Conservation (phyloP, 176 grass and related monocot species). For the Bromus sterilis region DNA sequence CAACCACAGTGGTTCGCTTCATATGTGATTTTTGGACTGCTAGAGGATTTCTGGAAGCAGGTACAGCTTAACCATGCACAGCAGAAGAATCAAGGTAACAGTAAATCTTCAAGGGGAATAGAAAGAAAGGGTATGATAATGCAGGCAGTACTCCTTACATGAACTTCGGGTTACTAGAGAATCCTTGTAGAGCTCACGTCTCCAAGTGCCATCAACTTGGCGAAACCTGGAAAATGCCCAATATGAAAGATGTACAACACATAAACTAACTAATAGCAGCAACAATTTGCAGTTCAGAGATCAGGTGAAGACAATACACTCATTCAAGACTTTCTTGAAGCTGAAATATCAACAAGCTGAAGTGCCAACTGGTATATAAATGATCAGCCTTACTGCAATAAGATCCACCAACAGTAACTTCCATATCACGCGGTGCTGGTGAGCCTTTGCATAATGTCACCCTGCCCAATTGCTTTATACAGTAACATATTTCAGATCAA, state of each 20-base stretch:
- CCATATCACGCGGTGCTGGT: background rate
- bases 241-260: background rate
- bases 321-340: background rate
- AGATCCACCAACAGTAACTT: background rate
- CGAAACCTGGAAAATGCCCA: slow-evolving; percentile 27
- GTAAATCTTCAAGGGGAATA: background rate
- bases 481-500: background rate
- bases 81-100: slow-evolving; percentile 11
- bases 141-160: slow-evolving; percentile 18
- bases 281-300: background rate
- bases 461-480: background rate
- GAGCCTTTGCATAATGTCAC: background rate
- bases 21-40: slow-evolving; percentile 28
- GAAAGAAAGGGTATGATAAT: slow-evolving; percentile 1
- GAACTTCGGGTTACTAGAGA: slow-evolving; percentile 12
- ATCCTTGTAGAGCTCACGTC: slow-evolving; percentile 52
- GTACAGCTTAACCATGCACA: slow-evolving; percentile 30
- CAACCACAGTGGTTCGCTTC: slow-evolving; percentile 3
- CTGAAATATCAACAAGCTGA: background rate
- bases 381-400: background rate
- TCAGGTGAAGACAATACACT: background rate
- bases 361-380: background rate
- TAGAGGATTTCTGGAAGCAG: slow-evolving; percentile 36
- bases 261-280: background rate
- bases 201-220: slow-evolving; percentile 51